phyloP scores from a whole-genome alignment of 2,329 filamentous ascomycete genomes.

The Pyrenochaeta sp. region DNA sequence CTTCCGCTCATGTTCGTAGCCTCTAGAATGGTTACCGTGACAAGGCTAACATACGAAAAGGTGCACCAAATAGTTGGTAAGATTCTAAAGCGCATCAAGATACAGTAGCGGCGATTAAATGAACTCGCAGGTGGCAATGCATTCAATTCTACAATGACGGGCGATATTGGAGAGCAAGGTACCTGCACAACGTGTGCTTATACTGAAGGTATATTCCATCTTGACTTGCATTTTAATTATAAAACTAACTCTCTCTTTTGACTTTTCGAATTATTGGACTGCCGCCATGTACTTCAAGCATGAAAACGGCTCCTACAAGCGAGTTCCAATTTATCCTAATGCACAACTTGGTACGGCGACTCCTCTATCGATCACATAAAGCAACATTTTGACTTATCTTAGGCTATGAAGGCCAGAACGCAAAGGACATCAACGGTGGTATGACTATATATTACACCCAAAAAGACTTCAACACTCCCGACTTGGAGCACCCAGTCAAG shows the following conservation, averaged over 20 bases:
- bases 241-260: neutral
- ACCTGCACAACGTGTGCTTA: conserved; percentile 32
- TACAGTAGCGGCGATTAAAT: neutral
- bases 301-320: conserved; percentile 37
- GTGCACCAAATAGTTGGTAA: conserved; percentile 24
- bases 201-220: conserved; percentile 18
- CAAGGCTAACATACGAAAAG: neutral
- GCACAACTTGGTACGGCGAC: conserved; percentile 21
- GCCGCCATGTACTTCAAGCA: conserved; percentile 40
- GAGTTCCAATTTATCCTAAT: conserved; percentile 35
- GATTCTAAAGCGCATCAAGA: too few relatives aligned
- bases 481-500: conserved; percentile 33
- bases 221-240: neutral
- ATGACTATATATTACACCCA: conserved; percentile 45
- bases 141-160: conserved; percentile 27
- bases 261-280: conserved; percentile 40
- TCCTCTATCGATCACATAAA: conserved; percentile 4
- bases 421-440: conserved; percentile 35
- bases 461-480: conserved; percentile 42
- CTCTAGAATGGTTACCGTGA: neutral
- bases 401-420: conserved; percentile 24
- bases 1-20: conserved; percentile 26
- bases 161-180: conserved; percentile 32
- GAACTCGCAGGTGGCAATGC: conserved; percentile 21
- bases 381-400: neutral